A percentile compares a stretch with the other conserved stretches of the same genome.
Conservation (phyloP, 2,329 filamentous ascomycete species). For the Teratosphaeria epicoccoides region DNA sequence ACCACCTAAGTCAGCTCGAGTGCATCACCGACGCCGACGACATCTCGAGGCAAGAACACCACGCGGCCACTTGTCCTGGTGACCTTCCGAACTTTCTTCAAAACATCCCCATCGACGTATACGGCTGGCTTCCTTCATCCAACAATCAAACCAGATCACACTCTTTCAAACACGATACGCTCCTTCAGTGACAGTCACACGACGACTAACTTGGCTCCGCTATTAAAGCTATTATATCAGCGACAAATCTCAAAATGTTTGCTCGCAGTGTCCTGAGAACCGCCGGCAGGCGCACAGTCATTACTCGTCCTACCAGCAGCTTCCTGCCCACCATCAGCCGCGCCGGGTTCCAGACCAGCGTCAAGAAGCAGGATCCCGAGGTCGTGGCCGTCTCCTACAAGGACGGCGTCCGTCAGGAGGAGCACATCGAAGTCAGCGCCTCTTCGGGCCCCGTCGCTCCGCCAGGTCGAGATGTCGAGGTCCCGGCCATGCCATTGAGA, state of each 20-base stretch:
- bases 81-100: background rate
- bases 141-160: background rate
- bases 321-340: slow-evolving; percentile 6
- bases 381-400: slow-evolving; percentile 24
- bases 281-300: slow-evolving; percentile 4
- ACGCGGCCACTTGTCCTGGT: background rate
- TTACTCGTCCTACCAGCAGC: slow-evolving; percentile 1
- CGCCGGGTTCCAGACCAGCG: slow-evolving; percentile 15
- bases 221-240: slow-evolving; percentile 1
- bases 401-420: slow-evolving; percentile 22
- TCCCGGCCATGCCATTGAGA: slow-evolving; percentile 22
- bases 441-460: slow-evolving; percentile 22
- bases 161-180: background rate
- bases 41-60: background rate
- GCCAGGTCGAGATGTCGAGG: slow-evolving; percentile 23
- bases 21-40: background rate
- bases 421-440: slow-evolving; percentile 17
- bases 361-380: slow-evolving; percentile 18
- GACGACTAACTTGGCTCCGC: background rate
- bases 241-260: slow-evolving; percentile 8
- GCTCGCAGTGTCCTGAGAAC: slow-evolving; percentile 6
- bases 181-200: background rate
- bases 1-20: background rate
- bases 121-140: background rate
- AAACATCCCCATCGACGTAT: background rate